Evolutionary conservation across 2,329 filamentous ascomycete species (phyloP), one percentile per base, ranked within the genome.

Genomic region (Phoma sp.): DNA sequence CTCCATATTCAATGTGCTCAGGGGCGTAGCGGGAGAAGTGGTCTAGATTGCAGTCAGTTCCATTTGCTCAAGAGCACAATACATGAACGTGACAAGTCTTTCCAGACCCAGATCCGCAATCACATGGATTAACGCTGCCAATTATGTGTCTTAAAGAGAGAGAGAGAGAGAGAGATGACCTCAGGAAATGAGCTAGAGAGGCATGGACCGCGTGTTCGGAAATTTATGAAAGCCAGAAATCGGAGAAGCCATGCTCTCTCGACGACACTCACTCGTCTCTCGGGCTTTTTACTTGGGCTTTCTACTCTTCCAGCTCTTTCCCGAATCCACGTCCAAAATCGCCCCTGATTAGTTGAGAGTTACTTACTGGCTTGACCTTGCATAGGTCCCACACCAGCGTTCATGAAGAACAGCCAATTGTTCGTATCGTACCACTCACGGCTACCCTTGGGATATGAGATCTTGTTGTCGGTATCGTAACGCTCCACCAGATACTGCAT

Each of bases 11-110:
- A 66, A 96, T 93, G 72, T 84, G 86, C 72, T 93, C 89, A 0
- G 91, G 90, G 1, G 92, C 91, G 68, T 96, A 96, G 50, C 90
- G 84, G 40, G 79, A 80, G 76, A 96, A 96, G 76, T 96, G 91
- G 75, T 95, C 92, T 46, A 52, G 47, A 23, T 14, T 25, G 17
- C 21, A 7, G 48, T 65, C 54, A 57, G 46, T 20, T 18, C 33
- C 25, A 23, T 18, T 7, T 47, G 15, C 36, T 42, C 4, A 12
- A 33, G 26, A 15, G 15, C 34, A 17, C 15, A 17, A 12, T 15
- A 11, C 9, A n/a, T 21, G 23, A 14, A 6, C 2, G 21, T 33
- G 21, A 12, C n/a, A 21, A 20, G 5, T 14, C 18, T 32, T 9
- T 23, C 12, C 18, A 20, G 28, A 11, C 6, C 10, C 7, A 9